Percentiles rank a stretch among this genome's conserved stretches.
Evolutionary conservation across 176 grass and related monocot species (phyloP).

Genomic region (Musa troglodytarum): DNA sequence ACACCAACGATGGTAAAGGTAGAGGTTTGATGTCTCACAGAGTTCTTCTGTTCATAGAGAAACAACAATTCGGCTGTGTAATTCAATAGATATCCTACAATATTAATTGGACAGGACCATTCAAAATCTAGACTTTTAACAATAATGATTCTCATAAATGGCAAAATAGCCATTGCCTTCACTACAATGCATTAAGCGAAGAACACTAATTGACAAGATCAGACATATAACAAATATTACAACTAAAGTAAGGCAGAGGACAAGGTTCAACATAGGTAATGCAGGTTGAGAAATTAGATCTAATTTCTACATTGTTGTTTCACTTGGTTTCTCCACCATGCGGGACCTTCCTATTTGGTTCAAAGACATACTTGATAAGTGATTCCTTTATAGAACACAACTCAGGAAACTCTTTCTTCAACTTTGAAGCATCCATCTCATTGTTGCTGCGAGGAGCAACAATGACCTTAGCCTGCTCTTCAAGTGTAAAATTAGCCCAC

Average conservation of each 20-base stretch:
- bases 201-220: neutral
- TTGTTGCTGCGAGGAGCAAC: conserved; percentile 74
- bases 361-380: conserved; percentile 62
- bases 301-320: neutral
- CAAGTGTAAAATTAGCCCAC: conserved; percentile 53
- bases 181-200: neutral
- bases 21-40: too few species aligned
- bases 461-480: conserved; percentile 86
- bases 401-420: conserved; percentile 67
- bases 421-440: conserved; percentile 61
- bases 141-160: neutral
- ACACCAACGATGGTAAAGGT: too few species aligned
- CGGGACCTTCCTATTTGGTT: conserved; percentile 59
- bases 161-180: neutral
- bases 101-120: too few species aligned
- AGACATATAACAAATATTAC: neutral
- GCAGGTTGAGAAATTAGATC: neutral
- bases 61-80: too few species aligned
- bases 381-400: conserved; percentile 59
- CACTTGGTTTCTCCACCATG: conserved; percentile 14
- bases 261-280: neutral
- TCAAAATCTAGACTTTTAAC: neutral
- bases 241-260: neutral
- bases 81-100: too few species aligned
- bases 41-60: too few species aligned